Evolutionary conservation across 352 stramenopile species (phyloP), one percentile per base, ranked within the genome.

Genomic region (Globisporangium okanoganense): DNA sequence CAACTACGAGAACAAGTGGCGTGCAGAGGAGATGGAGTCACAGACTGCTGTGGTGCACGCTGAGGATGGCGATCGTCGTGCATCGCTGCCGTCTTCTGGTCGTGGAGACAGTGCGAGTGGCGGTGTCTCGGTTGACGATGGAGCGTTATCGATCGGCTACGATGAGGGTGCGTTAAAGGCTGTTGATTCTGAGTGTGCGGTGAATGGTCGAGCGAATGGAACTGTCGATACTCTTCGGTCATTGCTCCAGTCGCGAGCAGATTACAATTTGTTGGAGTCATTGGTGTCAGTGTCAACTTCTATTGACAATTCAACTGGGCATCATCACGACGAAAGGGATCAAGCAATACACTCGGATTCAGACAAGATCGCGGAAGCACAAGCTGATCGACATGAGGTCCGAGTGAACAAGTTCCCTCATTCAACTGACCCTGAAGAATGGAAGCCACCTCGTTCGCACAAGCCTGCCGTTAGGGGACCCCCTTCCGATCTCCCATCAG

Each of bases 1-100:
- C n/a, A n/a, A 64, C n/a, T 78, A 79, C 25, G 44, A 49, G 58
- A 61, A 24, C 41, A 70, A 53, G 53, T 67, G 25, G 66, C 55
- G 55, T 31, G 41, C 55, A n/a, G 55, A 61, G 55, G 55, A 61
- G 20, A 16, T 41, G 29, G 55, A 61, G 33, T 44, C 55, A n/a
- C 55, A 61, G 55, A 44, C 24, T 31, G 25, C 14, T 3, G 24
- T 33, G 13, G 24, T 18, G 55, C 44, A 44, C 27, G 55, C 29
- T 2, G 41, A 52, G 41, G 55, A 51, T 54, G 55, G 27, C 4
- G 55, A 62, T 56, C 56, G 56, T 25, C 56, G 56, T 16, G 18
- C 56, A 31, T 62, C 44, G 56, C 20, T 62, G 27, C 0, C 52
- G 24, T 58, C 43, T 58, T 35, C 53, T 14, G 41, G 36, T 38